A percentile compares a stretch with the other conserved stretches of the same genome.
phyloP scores from a whole-genome alignment of 495 filamentous ascomycete genomes.

The Xylaria curta region DNA sequence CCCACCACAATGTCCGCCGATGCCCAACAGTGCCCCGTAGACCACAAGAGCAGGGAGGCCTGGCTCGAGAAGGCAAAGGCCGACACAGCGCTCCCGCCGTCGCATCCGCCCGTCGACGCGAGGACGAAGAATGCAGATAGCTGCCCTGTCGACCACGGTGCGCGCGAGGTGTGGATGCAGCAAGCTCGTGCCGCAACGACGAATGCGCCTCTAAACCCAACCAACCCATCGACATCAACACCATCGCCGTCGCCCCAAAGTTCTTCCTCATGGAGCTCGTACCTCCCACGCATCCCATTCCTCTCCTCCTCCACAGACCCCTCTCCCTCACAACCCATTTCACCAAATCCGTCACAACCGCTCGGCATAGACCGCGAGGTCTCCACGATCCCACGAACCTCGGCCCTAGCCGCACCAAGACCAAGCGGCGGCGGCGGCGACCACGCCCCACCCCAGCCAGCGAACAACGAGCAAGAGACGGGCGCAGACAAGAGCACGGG shows the following conservation, averaged over 20 bases:
- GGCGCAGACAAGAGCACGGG: conserved; percentile 68
- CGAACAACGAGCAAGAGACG: conserved; percentile 74
- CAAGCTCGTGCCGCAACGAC: conserved; percentile 44
- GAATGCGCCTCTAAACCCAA: conserved; percentile 4
- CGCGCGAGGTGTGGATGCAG: conserved; percentile 81
- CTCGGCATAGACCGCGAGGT: conserved; percentile 72
- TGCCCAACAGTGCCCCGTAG: conserved; percentile 73
- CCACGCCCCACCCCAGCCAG: conserved; percentile 62
- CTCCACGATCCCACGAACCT: conserved; percentile 79
- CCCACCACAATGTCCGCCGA: conserved; percentile 14
- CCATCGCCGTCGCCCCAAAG: conserved; percentile 42
- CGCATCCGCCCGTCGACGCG: conserved; percentile 34
- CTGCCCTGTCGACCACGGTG: conserved; percentile 89
- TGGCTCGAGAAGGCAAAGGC: conserved; percentile 68
- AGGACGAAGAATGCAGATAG: conserved; percentile 41
- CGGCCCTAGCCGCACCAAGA: conserved; percentile 43
- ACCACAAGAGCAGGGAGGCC: conserved; percentile 80
- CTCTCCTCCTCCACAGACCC: conserved; percentile 33
- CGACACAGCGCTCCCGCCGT: conserved; percentile 32
- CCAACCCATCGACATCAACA: conserved; percentile 22
- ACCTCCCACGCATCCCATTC: conserved; percentile 47
- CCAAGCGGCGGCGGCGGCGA: conserved; percentile 48
- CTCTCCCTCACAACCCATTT: conserved; percentile 44
- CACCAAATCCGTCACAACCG: conserved; percentile 26
- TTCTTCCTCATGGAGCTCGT: conserved; percentile 45